Base-by-base conservation (phyloP, 2,329 filamentous ascomycete species). In the Macrophomina phaseolina region DNA sequence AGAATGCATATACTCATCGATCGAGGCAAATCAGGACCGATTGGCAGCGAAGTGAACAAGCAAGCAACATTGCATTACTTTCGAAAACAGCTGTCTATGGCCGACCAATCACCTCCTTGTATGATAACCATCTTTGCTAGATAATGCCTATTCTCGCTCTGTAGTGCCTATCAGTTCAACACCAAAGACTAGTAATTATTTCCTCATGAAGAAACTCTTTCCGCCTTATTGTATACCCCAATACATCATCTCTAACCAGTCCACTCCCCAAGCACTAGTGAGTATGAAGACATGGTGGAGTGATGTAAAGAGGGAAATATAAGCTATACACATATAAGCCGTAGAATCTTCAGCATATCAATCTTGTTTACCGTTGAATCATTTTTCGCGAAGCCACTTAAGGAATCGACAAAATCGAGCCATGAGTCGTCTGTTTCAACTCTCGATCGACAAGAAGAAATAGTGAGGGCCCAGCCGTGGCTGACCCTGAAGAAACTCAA, bases 281-380 rank as follows among this genome's bases (percentile, higher is more conserved):
- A 45, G 28, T 12, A 16, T 30, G 16, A 42, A 56, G 53, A 6
- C 32, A 34, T 55, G 18, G 53, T 42, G 53, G 55, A 60, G 55
- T 32, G 40, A 46, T 42, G 38, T 60, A n/a, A 3, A 40, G 32
- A 23, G 42, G 42, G 56, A 23, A 18, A 32, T 18, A 48, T 34
- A 46, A 40, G 30, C n/a, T 62, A 62, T 62, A 42, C 58, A 62
- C 58, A 62, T 23, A 34, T 49, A 48, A 62, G 45, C 42, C 32
- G 58, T 49, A 42, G 55, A 42, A n/a, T 62, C 58, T 62, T 49
- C 58, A 46, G 48, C 58, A 60, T 40, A 49, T 49, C 58, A 62
- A 62, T 62, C 58, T 49, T 62, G 42, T 34, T 62, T 49, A 49
- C 58, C 58, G 58, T 62, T 9, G 49, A 62, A 7, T 23, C 42